These are phyloP conservation scores for Flaveria floridana DNA, from an alignment of 140 eudicot species.

Conservation along the genomic window DNA sequence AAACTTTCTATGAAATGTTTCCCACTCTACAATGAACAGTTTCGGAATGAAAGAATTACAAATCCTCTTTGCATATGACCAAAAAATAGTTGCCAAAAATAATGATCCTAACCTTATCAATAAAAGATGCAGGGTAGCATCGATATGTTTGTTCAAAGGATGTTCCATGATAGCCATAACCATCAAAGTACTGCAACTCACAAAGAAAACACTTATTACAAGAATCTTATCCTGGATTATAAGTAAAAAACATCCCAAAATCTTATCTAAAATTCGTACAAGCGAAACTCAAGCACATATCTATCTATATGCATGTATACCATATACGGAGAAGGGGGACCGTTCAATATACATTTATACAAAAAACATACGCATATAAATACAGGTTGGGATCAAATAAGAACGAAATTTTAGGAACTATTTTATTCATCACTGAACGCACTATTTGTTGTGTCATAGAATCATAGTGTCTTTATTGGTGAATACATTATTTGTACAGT, in stretches of 20 bases:
- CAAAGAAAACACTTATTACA: conserved; percentile 11
- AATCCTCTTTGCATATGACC: conserved; percentile 17
- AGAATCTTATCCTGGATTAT: background rate
- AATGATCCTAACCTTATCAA: conserved; percentile 71
- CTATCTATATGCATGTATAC: no score
- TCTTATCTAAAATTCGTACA: no score
- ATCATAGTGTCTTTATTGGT: no score
- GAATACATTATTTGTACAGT: no score
- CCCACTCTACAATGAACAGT: background rate
- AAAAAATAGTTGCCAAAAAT: conserved; percentile 8
- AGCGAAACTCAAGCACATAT: no score
- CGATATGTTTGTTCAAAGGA: conserved; percentile 91
- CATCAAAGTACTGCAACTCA: conserved; percentile 68
- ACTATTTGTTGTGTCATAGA: no score
- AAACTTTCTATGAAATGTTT: background rate
- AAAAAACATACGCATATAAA: no score
- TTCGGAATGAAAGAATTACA: background rate
- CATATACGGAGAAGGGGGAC: no score
- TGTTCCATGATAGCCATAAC: conserved; percentile 74
- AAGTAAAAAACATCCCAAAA: background rate
- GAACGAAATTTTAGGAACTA: no score
- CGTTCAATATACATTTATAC: no score
- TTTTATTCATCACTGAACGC: no score
- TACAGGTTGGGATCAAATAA: no score
- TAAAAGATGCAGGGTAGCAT: conserved; percentile 90